phyloP scores from a whole-genome alignment of 1,284 basidiomycete genomes.

The Thelephora terrestris region DNA sequence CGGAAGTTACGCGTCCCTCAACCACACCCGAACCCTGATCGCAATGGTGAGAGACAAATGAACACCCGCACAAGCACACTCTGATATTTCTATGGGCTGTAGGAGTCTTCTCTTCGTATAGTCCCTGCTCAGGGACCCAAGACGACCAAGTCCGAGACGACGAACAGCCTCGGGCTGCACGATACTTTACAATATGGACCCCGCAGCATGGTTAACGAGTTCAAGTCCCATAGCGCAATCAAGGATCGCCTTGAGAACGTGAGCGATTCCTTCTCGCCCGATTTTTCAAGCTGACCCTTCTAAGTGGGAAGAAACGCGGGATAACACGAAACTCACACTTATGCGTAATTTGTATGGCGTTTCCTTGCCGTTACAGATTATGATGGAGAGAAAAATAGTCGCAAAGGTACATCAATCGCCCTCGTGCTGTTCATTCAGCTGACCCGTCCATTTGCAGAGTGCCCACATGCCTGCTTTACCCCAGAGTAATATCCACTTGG shows the following conservation, averaged over 20 bases:
- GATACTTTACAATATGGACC: slow-evolving; percentile 72
- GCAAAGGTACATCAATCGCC: slow-evolving; percentile 43
- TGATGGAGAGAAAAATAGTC: slow-evolving; percentile 93
- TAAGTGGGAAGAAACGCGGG: slow-evolving; percentile 87
- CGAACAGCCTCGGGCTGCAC: slow-evolving; percentile 67
- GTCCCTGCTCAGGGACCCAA: slow-evolving; percentile 49
- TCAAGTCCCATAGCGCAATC: slow-evolving; percentile 44
- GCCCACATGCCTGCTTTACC: slow-evolving; percentile 54
- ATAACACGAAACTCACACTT: slow-evolving; percentile 78
- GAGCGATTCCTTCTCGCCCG: slow-evolving; percentile 13
- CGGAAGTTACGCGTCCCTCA: too few species aligned
- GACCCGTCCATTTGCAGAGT: slow-evolving; percentile 29
- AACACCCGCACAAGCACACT: neutral
- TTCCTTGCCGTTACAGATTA: slow-evolving; percentile 76
- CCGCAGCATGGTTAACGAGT: slow-evolving; percentile 63
- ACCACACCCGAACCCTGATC: too few species aligned
- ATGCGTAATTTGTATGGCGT: slow-evolving; percentile 82
- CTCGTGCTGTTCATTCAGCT: neutral
- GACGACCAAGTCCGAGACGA: slow-evolving; percentile 58
- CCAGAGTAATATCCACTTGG: slow-evolving; percentile 75
- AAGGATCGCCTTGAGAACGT: slow-evolving; percentile 64
- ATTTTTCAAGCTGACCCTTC: neutral
- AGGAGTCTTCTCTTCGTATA: slow-evolving; percentile 61
- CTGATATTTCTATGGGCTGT: neutral
- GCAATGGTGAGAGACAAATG: too few species aligned